Evolutionary conservation across 192 early-diverging fungal species (phyloP), one percentile per base, ranked within the genome.

Genomic region (Coemansia sp.): DNA sequence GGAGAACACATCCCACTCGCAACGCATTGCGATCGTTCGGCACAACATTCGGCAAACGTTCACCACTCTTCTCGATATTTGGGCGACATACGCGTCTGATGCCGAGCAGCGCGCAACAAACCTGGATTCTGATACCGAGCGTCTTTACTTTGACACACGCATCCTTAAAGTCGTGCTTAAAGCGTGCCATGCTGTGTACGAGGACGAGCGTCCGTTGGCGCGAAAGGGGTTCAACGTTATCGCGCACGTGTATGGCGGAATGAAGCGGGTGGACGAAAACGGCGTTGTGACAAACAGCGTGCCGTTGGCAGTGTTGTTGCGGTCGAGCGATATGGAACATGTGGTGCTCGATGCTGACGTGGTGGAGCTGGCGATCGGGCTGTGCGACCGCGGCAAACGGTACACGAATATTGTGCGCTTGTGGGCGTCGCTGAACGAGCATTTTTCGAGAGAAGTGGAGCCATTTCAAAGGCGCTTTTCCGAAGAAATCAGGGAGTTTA

Each of bases 401-500:
- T 44, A 44, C 7, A 62, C 62, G 38, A 81, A 81, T 64, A 74
- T 69, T 1, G 44, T 68, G n/a, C 78, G 78, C 14, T 76, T 81
- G 56, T 81, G 78, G 78, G 57, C 52, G 38, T 74, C 72, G 15
- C 57, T 80, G 4, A 62, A 74, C 59, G 34, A 26, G 10, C 59
- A 73, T 48, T 74, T 71, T 71, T 34, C 47, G 14, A 23, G 17
- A 9, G 47, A 66, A 11, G 22, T 79, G 17, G 67, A 62, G 17
- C 67, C 67, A 8, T 21, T 62, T 4, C 22, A 7, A 5, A 2
- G 19, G 22, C 25, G 44, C 36, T 58, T 52, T 34, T 50, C 62
- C 2, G 60, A n/a, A 1, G 47, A 48, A 15, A 4, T 48, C 1
- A 4, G 4, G 3, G 40, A 44, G 40, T 44, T 44, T 44, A 44